A percentile compares a stretch with the other conserved stretches of the same genome.
Conservation (phyloP, 1,139 yeast genomes). For the Lizanozyma gosingica region DNA sequence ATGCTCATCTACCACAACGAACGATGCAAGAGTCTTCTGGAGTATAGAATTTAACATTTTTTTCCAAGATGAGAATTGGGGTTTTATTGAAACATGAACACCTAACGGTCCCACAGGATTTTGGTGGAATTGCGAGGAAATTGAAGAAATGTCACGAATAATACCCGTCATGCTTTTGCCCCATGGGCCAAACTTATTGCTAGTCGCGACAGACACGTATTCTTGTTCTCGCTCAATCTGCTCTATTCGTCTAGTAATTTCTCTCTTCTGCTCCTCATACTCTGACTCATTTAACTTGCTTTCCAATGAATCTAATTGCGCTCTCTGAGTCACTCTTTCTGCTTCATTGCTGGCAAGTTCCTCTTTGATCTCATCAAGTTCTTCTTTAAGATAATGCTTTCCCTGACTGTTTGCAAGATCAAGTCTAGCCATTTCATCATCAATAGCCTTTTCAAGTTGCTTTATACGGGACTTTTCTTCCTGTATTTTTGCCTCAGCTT, state of each 20-base stretch:
- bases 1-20: constrained; percentile 54
- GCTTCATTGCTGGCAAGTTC: constrained; percentile 3
- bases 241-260: constrained; percentile 3
- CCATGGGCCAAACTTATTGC: constrained; percentile 37
- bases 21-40: constrained; percentile 45
- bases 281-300: constrained; percentile 4
- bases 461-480: constrained; percentile 20
- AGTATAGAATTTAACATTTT: constrained; percentile 47
- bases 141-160: constrained; percentile 17
- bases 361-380: constrained; percentile 14
- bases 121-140: constrained; percentile 24
- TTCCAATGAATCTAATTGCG: constrained; percentile 13
- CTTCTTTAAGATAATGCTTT: constrained; percentile 11
- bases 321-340: constrained; percentile 6
- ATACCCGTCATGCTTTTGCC: constrained; percentile 34
- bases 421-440: constrained; percentile 11
- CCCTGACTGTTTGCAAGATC: constrained; percentile 19
- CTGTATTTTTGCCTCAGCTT: constrained; percentile 10
- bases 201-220: constrained; percentile 5
- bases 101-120: constrained; percentile 87
- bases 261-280: constrained; percentile 7
- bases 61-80: constrained; percentile 50
- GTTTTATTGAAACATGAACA: constrained; percentile 44
- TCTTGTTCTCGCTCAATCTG: not conserved
- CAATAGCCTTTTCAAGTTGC: constrained; percentile 18